Evolutionary conservation across 208 protist genomes (phyloP).

Genomic region (Trypanosoma lewisi): DNA sequence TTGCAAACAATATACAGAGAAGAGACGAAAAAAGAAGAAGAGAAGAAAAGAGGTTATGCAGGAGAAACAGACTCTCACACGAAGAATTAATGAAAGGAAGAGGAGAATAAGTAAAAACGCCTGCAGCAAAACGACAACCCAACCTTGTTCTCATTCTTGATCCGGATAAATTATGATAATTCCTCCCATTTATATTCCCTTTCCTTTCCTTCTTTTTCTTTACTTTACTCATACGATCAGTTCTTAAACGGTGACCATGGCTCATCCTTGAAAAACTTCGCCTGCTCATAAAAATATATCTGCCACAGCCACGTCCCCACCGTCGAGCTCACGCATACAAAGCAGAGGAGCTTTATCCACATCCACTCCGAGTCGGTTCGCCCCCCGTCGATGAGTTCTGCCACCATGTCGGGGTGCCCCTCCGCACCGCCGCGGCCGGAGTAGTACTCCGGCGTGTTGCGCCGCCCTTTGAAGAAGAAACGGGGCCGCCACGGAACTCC

Average conservation of each 20-base stretch:
- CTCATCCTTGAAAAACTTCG: slow-evolving; percentile 86
- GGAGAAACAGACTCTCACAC: not conserved
- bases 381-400: slow-evolving; percentile 41
- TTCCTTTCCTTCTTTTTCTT: not conserved
- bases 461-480: slow-evolving; percentile 53
- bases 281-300: slow-evolving; percentile 70
- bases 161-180: too few species aligned
- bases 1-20: slow-evolving; percentile 1
- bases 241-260: slow-evolving; percentile 68
- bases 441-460: slow-evolving; percentile 60
- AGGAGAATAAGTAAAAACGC: not conserved
- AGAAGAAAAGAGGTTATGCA: too few species aligned
- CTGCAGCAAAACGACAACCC: too few species aligned
- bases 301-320: slow-evolving; percentile 68
- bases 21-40: slow-evolving; percentile 5
- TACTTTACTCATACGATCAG: not conserved
- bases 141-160: too few species aligned
- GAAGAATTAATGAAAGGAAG: not conserved
- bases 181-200: not conserved
- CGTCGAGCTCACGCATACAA: slow-evolving; percentile 69
- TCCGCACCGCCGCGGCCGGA: slow-evolving; percentile 31
- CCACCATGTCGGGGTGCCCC: slow-evolving; percentile 65
- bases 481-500: not conserved
- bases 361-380: slow-evolving; percentile 79
- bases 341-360: slow-evolving; percentile 82